Evolutionary conservation across 306 rosid species (phyloP).

Genomic region (Abrus pulchellus): DNA sequence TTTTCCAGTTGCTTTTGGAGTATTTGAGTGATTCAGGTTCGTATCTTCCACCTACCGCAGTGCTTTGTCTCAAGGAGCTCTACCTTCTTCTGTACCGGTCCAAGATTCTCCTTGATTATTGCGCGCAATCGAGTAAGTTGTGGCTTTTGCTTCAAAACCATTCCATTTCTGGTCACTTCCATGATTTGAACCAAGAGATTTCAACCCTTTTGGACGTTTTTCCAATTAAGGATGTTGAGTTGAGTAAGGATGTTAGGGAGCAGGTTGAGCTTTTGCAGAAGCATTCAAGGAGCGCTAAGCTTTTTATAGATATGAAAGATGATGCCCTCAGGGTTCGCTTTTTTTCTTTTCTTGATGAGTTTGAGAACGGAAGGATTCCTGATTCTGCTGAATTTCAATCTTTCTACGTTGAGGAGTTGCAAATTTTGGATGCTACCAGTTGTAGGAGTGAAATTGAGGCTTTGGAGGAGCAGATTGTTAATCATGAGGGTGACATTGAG

Average conservation of each 20-base stretch:
- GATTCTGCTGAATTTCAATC: constrained; percentile 58
- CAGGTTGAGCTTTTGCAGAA: constrained; percentile 82
- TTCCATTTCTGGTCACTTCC: constrained; percentile 89
- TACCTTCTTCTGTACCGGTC: constrained; percentile 80
- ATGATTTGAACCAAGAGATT: constrained; percentile 87
- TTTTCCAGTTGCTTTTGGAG: constrained; percentile 73
- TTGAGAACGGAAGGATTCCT: constrained; percentile 74
- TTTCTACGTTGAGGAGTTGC: constrained; percentile 67
- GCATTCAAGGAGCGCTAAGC: constrained; percentile 67
- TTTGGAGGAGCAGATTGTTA: constrained; percentile 94
- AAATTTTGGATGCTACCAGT: constrained; percentile 67
- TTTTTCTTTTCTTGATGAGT: constrained; percentile 66
- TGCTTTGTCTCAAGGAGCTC: constrained; percentile 86
- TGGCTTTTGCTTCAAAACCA: constrained; percentile 96
- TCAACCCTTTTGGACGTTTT: constrained; percentile 92
- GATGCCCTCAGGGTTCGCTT: constrained; percentile 65
- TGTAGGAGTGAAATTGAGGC: constrained; percentile 83
- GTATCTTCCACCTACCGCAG: constrained; percentile 65
- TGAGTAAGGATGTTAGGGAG: constrained; percentile 82
- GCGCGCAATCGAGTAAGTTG: constrained; percentile 83
- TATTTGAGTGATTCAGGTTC: constrained; percentile 60
- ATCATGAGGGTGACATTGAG: constrained; percentile 89
- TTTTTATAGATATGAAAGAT: constrained; percentile 71
- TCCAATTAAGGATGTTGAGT: constrained; percentile 68
- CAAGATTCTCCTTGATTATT: constrained; percentile 89